Evolutionary conservation across 163 green algal species (phyloP).

Genomic region (Chlorella variabilis): DNA sequence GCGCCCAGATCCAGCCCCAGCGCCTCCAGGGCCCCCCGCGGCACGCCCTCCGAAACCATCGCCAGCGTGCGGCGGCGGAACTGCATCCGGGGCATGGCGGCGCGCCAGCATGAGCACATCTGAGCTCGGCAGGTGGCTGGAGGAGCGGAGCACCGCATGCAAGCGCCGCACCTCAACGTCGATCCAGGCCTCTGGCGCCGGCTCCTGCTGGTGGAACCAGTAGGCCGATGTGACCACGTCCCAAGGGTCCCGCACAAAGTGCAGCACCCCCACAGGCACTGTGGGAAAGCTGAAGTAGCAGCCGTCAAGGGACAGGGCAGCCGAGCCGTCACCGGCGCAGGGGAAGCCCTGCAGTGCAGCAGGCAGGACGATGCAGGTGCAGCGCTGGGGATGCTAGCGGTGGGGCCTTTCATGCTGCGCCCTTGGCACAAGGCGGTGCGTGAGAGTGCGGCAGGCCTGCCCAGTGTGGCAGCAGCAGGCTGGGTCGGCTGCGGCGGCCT

Average conservation of each 20-base stretch:
- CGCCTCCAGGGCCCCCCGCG: neutral
- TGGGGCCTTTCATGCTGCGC: no score
- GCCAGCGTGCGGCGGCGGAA: neutral
- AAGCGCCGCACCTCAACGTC: conserved; percentile 9
- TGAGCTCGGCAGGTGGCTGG: neutral
- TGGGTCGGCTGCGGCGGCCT: no score
- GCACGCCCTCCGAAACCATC: conserved; percentile 15
- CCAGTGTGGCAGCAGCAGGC: no score
- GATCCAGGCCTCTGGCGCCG: conserved; percentile 26
- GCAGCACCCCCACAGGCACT: conserved; percentile 1
- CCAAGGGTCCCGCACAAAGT: conserved; percentile 28
- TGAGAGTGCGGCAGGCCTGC: no score
- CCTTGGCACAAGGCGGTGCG: no score
- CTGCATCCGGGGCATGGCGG: neutral
- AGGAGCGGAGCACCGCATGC: no score
- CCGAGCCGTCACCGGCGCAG: neutral
- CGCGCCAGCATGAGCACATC: neutral
- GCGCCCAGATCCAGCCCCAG: neutral
- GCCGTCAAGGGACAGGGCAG: neutral
- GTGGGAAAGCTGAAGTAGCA: conserved; percentile 26
- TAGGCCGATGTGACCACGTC: conserved; percentile 25
- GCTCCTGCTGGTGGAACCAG: conserved; percentile 29
- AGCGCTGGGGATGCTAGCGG: no score
- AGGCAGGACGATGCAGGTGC: neutral
- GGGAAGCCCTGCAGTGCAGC: neutral